Evolutionary conservation across 805 yeast genomes (phyloP).

Genomic region (Tetrapisispora iriomotensis): DNA sequence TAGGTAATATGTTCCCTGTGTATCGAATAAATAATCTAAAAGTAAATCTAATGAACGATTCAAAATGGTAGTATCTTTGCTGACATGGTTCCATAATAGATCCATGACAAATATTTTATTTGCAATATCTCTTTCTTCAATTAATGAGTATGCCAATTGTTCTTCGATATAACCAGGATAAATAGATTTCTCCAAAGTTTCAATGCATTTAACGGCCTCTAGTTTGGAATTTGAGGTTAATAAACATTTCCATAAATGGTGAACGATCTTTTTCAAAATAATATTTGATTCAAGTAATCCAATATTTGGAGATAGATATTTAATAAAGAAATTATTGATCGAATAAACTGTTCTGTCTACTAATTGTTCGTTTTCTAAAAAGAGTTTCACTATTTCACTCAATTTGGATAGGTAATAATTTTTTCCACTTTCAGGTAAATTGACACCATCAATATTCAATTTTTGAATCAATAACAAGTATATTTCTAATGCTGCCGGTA

Average conservation of each 20-base stretch:
- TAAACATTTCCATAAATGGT: slow-evolving; percentile 46
- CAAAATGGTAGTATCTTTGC: slow-evolving; percentile 29
- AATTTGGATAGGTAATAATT: not conserved
- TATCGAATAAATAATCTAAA: slow-evolving; percentile 49
- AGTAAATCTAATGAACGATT: slow-evolving; percentile 56
- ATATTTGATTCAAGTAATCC: slow-evolving; percentile 8
- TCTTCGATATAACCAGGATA: slow-evolving; percentile 62
- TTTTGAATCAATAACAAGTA: slow-evolving; percentile 33
- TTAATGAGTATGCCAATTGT: slow-evolving; percentile 49
- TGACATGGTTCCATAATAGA: slow-evolving; percentile 67
- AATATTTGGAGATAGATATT: not conserved
- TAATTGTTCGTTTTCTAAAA: not conserved
- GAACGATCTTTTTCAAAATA: slow-evolving; percentile 23
- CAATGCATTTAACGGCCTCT: slow-evolving; percentile 58
- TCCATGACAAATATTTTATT: slow-evolving; percentile 47
- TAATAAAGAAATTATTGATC: not conserved
- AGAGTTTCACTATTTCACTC: not conserved
- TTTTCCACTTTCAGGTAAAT: too few species aligned
- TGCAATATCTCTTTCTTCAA: slow-evolving; percentile 31
- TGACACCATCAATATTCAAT: slow-evolving; percentile 16
- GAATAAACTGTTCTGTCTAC: not conserved
- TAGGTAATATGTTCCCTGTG: slow-evolving; percentile 35
- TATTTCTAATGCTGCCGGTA: slow-evolving; percentile 30
- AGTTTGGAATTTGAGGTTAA: slow-evolving; percentile 47
- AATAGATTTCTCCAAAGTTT: slow-evolving; percentile 45